Base-by-base conservation (phyloP, 352 stramenopile genomes). In the Phytophthora gonapodyides region DNA sequence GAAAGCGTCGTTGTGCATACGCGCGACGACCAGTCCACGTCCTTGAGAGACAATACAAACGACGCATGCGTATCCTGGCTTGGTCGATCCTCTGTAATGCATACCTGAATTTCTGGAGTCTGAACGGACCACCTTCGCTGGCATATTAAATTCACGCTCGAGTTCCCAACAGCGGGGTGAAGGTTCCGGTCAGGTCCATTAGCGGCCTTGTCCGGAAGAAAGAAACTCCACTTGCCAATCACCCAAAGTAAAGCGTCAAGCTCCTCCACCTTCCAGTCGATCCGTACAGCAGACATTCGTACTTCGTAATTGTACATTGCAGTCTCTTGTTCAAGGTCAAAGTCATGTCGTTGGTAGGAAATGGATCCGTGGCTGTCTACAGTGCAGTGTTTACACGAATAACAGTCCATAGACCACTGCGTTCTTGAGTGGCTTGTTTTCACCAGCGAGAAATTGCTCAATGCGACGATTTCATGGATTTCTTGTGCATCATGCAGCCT, bases 171-270 rank as follows among this genome's bases (percentile, higher is more conserved):
- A 30, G 61, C 50, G 45, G 71, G 35, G 44, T 81, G 52, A 11
- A 79, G 48, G 61, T 81, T 55, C 30, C 60, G 67, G 57, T 73
- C 48, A 11, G 53, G 44, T 16, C 48, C 50, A 12, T 67, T 62
- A 7, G 12, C 41, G 17, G 63, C 8, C 3, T 64, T 72, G 13
- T 87, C 67, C 4, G 81, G 83, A 19, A 91, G 42, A 54, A 93
- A 91, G 37, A 88, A 94, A 2, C 71, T 77, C 85, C 85, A 94
- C 44, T 94, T 94, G 7, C 85, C 85, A 45, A 88, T 40, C 9
- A 84, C 41, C 85, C 85, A 94, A 9, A 70, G 64, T 13, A 94
- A 17, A 40, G 71, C 65, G 63, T 94, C 85, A 38, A 94, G 58
- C 51, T 94, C 82, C 21, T 72, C 31, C 11, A 89, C 36, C 34